These are phyloP conservation scores for Puccinia coronata DNA, from an alignment of 1,284 basidiomycete genomes.

Conservation along the genomic window DNA sequence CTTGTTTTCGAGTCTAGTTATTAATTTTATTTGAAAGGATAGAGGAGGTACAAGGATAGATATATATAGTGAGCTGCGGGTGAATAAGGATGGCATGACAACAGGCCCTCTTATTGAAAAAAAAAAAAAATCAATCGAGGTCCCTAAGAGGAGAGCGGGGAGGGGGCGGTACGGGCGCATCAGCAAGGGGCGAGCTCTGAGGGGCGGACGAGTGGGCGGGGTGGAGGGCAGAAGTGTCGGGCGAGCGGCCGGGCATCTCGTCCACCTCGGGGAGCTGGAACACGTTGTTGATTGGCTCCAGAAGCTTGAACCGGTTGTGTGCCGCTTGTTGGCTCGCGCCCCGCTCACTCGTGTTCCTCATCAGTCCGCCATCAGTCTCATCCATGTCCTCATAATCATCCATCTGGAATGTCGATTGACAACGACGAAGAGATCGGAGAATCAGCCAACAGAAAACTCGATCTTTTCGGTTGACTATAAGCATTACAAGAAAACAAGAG, in stretches of 20 bases:
- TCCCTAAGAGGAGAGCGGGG: neutral
- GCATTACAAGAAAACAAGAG: neutral
- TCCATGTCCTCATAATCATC: conserved; percentile 16
- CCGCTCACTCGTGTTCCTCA: neutral
- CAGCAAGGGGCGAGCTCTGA: neutral
- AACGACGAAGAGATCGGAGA: neutral
- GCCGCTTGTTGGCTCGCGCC: neutral
- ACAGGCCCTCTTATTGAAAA: no score
- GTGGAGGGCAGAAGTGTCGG: neutral
- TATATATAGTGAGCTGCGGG: no score
- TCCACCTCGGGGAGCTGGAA: neutral
- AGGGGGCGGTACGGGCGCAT: neutral
- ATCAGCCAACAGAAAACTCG: neutral
- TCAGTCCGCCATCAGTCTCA: neutral
- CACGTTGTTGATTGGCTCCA: conserved; percentile 31
- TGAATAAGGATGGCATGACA: no score
- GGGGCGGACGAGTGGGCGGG: neutral
- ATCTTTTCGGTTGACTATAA: neutral
- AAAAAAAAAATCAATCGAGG: neutral
- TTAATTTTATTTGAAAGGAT: no score
- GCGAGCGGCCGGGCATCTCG: neutral
- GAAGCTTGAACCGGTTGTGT: conserved; percentile 31
- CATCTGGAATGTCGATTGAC: no score
- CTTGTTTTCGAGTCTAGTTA: no score
- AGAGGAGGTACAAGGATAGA: no score